These are phyloP conservation scores for Zygoascus hellenicus DNA, from an alignment of 1,139 yeast species.

Conservation along the genomic window DNA sequence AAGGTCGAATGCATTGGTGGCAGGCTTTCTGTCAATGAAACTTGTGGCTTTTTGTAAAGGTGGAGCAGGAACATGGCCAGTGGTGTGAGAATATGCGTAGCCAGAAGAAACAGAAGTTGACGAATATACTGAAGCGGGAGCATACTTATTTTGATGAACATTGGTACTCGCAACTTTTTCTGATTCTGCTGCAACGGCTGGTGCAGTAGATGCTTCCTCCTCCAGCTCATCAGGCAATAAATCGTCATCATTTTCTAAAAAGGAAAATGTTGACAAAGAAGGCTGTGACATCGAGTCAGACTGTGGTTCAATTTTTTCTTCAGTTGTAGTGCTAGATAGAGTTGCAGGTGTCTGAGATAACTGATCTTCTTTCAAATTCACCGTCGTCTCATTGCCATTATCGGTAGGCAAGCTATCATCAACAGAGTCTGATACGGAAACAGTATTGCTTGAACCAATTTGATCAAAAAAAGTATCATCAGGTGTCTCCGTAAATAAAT, in stretches of 20 bases:
- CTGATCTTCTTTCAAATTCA: neutral
- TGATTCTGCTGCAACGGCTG: conserved; percentile 9
- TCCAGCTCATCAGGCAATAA: conserved; percentile 26
- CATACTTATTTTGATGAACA: conserved; percentile 6
- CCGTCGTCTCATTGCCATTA: neutral
- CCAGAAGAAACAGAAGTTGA: neutral
- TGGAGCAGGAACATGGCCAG: conserved; percentile 26
- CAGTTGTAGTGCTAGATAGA: neutral
- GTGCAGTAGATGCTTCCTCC: conserved; percentile 7
- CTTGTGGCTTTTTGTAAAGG: conserved; percentile 15
- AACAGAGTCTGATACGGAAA: neutral
- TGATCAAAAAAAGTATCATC: conserved; percentile 10
- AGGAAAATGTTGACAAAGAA: conserved; percentile 29
- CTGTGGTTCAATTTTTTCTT: neutral
- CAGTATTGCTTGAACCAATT: neutral
- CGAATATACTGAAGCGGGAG: neutral
- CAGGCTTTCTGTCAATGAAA: conserved; percentile 14
- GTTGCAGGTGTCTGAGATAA: neutral
- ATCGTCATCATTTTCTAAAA: conserved; percentile 44
- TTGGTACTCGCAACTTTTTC: conserved; percentile 1
- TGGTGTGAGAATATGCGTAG: conserved; percentile 5
- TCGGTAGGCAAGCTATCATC: neutral
- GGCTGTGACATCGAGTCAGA: neutral
- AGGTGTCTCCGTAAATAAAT: conserved; percentile 1
- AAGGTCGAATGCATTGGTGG: conserved; percentile 51